Evolutionary conservation across 2,329 filamentous ascomycete genomes (phyloP), one percentile per base, ranked within the genome.

Genomic region (Epichloe aotearoae): DNA sequence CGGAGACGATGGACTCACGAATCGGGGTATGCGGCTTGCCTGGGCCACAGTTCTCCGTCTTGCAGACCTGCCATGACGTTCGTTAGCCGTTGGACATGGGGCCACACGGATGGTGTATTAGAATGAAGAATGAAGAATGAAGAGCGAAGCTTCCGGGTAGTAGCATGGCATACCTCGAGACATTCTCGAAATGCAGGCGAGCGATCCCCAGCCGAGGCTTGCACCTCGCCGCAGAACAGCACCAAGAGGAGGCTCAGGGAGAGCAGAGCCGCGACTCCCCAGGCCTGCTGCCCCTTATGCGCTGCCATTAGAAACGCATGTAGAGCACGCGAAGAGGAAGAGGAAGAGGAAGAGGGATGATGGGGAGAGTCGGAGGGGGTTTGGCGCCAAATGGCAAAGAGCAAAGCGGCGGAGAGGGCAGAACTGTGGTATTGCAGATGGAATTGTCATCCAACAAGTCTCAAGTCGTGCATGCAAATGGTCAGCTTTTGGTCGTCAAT

Each of bases 171-270:
- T 54, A 95, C 91, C 74, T 88, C 70, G 49, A 97, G 80, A 65
- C 93, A 98, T 66, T 89, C 75, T 63, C 76, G 78, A 66, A 98
- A 98, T 61, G 95, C 89, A 17, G 88, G 88, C 53, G 95, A 73
- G 50, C 81, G 77, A 67, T 98, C 93, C 57, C 93, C 93, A 46
- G 82, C 61, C 4, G 90, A 96, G 30, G 89, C 93, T 50, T 73
- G 68, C 15, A 73, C 73, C n/a, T 67, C 65, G 48, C 59, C 60
- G 34, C 68, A 64, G 54, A 79, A 66, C 50, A 73, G 56, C 42
- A 72, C 53, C 46, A 69, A 52, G 49, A 65, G 55, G 50, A 74
- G 55, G 53, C 65, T 58, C 48, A 69, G 53, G 53, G 59, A 55
- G 54, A 67, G 55, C 30, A 30, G 53, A 64, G 55, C 55, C 30